phyloP scores from a whole-genome alignment of 345 rosid genomes.

The Punica granatum region DNA sequence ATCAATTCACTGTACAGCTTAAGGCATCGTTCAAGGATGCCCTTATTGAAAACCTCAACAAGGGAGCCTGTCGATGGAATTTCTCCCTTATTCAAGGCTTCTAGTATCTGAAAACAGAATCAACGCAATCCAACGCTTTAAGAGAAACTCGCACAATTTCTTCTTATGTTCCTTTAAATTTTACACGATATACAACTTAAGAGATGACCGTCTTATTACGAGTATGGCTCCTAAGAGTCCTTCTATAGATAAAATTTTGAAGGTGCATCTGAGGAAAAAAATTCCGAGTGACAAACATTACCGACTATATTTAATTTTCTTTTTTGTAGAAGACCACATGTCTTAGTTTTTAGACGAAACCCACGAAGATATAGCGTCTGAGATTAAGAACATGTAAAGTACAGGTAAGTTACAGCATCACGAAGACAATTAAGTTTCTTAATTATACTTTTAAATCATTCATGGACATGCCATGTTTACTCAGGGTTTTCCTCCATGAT shows the following conservation, averaged over 20 bases:
- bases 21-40: constrained; percentile 75
- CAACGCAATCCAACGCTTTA: constrained; percentile 7
- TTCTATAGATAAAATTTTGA: background rate
- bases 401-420: background rate
- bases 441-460: background rate
- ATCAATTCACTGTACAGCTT: constrained; percentile 71
- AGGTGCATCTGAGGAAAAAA: background rate
- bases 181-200: background rate
- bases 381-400: too few relatives aligned
- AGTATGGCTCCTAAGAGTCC: background rate
- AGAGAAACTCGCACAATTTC: background rate
- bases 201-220: background rate
- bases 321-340: too few relatives aligned
- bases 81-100: constrained; percentile 97
- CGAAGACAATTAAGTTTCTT: background rate
- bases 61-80: constrained; percentile 99
- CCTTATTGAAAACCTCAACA: constrained; percentile 96
- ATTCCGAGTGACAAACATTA: too few relatives aligned
- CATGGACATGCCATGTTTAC: background rate
- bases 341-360: too few relatives aligned
- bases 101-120: constrained; percentile 63
- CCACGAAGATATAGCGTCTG: too few relatives aligned
- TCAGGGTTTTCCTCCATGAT: background rate
- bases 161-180: background rate
- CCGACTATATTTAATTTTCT: too few relatives aligned